phyloP scores from a whole-genome alignment of 345 rosid genomes.

The Gossypium bickii region DNA sequence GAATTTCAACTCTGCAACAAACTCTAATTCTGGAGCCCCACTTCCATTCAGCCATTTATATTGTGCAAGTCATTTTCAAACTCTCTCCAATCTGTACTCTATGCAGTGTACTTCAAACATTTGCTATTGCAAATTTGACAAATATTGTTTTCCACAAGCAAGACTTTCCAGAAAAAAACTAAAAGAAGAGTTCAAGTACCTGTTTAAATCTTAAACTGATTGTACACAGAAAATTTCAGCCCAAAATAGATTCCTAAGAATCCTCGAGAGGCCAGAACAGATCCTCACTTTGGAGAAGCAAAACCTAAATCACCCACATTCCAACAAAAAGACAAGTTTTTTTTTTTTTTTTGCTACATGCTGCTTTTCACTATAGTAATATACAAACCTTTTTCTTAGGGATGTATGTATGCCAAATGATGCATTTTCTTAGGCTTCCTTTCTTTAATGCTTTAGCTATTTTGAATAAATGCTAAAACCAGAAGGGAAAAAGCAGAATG shows the following conservation, averaged over 20 bases:
- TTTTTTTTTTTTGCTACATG: neutral
- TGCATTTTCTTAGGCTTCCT: conserved; percentile 3
- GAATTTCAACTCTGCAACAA: conserved; percentile 16
- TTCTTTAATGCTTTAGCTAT: neutral
- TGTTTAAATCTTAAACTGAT: conserved; percentile 18
- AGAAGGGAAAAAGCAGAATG: neutral
- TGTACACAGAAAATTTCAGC: conserved; percentile 2
- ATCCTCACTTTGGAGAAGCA: conserved; percentile 1
- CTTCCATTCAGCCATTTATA: conserved; percentile 22
- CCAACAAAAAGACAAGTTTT: neutral
- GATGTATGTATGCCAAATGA: neutral
- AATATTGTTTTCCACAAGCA: conserved; percentile 15
- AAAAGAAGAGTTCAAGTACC: conserved; percentile 9
- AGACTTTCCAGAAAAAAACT: conserved; percentile 12
- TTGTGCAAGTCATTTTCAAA: conserved; percentile 20
- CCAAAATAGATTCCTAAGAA: conserved; percentile 8
- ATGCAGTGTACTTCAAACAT: conserved; percentile 6
- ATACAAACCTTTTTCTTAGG: neutral
- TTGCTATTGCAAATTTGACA: conserved; percentile 10
- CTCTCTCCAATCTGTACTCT: neutral
- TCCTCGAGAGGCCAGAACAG: conserved; percentile 3
- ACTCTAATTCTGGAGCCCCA: conserved; percentile 20
- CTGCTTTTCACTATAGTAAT: neutral
- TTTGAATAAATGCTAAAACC: neutral
- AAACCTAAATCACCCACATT: neutral